Evolutionary conservation across 768 basidiomycete species (phyloP).

Genomic region (Boletus sp.): DNA sequence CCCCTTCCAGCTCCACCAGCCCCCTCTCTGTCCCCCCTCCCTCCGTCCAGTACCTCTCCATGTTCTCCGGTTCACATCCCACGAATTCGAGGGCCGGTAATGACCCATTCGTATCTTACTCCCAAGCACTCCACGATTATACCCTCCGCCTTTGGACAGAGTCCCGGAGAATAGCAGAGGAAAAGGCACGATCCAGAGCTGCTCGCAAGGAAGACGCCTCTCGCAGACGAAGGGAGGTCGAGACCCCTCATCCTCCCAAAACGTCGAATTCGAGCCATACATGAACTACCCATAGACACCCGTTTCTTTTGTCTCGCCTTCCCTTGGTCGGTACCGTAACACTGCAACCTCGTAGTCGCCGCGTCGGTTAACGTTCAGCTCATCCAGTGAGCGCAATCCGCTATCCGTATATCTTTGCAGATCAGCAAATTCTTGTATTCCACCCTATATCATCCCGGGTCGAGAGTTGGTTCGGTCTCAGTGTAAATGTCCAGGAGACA

Average conservation of each 20-base stretch:
- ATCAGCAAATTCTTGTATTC: conserved; percentile 18
- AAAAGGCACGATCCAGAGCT: conserved; percentile 38
- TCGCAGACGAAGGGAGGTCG: conserved; percentile 25
- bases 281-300: conserved; percentile 12
- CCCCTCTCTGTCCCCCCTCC: conserved; percentile 4
- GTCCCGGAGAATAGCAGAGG: conserved; percentile 57
- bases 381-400: conserved; percentile 15
- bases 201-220: conserved; percentile 26
- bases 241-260: conserved; percentile 3
- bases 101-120: conserved; percentile 51
- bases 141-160: conserved; percentile 68
- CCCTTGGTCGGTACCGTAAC: conserved; percentile 17
- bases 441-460: conserved; percentile 2
- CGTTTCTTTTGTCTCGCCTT: not conserved
- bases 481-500: not conserved
- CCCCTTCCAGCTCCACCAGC: conserved; percentile 7
- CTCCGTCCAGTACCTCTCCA: conserved; percentile 11
- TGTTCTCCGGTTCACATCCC: conserved; percentile 17
- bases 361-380: conserved; percentile 11
- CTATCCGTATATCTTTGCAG: conserved; percentile 13
- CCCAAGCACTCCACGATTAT: conserved; percentile 64
- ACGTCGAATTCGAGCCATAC: conserved; percentile 10
- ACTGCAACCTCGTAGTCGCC: conserved; percentile 1
- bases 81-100: conserved; percentile 4
- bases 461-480: conserved; percentile 1